Evolutionary conservation across 768 basidiomycete genomes (phyloP).

Genomic region (Punctularia strigosozonata): DNA sequence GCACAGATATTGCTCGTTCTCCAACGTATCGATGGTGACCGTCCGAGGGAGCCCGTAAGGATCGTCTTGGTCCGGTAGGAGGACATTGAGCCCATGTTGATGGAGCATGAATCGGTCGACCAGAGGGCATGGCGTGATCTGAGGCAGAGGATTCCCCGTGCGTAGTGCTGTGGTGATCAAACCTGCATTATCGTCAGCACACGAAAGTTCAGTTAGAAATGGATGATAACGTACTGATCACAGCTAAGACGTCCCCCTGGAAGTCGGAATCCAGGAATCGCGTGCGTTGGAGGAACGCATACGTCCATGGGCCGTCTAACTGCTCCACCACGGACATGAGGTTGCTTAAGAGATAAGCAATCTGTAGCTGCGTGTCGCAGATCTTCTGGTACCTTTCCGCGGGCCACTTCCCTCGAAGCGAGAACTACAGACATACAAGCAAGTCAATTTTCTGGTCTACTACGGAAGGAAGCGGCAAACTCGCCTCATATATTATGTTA

Average conservation of each 20-base stretch:
- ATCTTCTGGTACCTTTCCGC: constrained; percentile 63
- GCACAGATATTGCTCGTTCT: constrained; percentile 70
- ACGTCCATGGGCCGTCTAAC: constrained; percentile 67
- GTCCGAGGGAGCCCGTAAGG: constrained; percentile 63
- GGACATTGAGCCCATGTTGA: constrained; percentile 51
- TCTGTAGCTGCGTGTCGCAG: constrained; percentile 59
- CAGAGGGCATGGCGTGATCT: constrained; percentile 73
- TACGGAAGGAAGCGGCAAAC: constrained; percentile 7
- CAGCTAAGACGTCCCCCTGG: constrained; percentile 75
- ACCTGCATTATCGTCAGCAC: constrained; percentile 24
- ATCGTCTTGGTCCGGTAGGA: constrained; percentile 60
- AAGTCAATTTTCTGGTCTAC: neutral
- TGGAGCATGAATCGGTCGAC: constrained; percentile 32
- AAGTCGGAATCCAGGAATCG: constrained; percentile 70
- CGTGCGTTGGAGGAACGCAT: constrained; percentile 64
- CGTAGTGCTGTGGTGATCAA: constrained; percentile 70
- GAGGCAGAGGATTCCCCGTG: constrained; percentile 66
- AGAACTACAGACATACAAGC: constrained; percentile 36
- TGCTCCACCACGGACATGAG: constrained; percentile 61
- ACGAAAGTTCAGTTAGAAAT: neutral
- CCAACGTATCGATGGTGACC: constrained; percentile 61
- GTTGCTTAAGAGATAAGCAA: constrained; percentile 59
- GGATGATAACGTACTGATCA: constrained; percentile 43
- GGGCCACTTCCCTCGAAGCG: constrained; percentile 70
- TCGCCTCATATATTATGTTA: constrained; percentile 60